phyloP scores from a whole-genome alignment of 495 filamentous ascomycete genomes.

The Aspergillus sclerotioniger region DNA sequence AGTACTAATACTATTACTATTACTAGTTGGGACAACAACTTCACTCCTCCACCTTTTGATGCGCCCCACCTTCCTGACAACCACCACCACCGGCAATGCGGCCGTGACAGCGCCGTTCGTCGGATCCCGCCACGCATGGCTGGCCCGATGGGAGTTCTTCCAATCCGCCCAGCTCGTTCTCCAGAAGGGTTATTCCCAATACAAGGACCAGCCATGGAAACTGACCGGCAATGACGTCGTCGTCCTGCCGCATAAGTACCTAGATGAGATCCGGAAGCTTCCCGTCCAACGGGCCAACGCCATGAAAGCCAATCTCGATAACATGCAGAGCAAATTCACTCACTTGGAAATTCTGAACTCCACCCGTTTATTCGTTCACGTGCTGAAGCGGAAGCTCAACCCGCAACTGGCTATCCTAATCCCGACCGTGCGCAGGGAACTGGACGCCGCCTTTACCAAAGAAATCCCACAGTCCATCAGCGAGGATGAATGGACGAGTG shows the following conservation, averaged over 20 bases:
- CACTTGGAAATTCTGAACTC: neutral
- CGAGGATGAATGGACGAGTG: neutral
- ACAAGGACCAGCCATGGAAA: slow-evolving; percentile 1
- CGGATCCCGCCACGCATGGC: neutral
- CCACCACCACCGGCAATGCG: neutral
- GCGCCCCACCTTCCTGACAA: too few relatives aligned
- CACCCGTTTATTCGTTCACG: neutral
- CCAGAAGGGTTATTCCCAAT: neutral
- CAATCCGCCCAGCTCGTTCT: neutral
- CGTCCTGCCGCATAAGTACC: slow-evolving; percentile 2
- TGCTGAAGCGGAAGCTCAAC: neutral
- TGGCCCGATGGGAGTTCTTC: slow-evolving; percentile 1
- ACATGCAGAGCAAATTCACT: neutral
- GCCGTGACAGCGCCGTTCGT: neutral
- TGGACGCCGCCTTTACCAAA: neutral
- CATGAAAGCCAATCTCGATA: slow-evolving; percentile 1
- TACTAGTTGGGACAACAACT: too few relatives aligned
- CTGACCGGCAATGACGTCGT: neutral
- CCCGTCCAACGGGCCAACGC: neutral
- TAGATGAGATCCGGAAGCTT: neutral
- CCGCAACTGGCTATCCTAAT: neutral
- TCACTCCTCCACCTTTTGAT: too few relatives aligned
- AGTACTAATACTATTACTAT: too few relatives aligned
- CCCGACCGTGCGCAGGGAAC: slow-evolving; percentile 3
- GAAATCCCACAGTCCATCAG: neutral